Evolutionary conservation across 345 rosid species (phyloP).

Genomic region (Lumnitzera littorea): DNA sequence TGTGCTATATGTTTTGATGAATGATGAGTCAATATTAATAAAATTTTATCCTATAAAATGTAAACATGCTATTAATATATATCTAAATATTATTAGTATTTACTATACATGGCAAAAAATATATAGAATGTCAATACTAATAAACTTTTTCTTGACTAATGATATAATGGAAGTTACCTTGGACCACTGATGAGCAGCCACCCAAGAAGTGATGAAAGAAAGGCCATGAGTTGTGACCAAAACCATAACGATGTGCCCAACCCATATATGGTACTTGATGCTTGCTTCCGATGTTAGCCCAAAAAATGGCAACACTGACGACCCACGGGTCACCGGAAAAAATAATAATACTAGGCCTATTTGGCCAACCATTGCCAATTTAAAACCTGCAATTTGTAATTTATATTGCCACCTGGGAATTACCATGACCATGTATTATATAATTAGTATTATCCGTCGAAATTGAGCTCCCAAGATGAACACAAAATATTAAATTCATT

Average conservation of each 20-base stretch:
- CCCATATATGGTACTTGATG: constrained; percentile 4
- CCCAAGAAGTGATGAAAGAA: background rate
- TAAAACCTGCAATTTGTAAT: background rate
- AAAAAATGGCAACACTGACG: background rate
- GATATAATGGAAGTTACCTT: background rate
- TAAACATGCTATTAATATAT: too few species aligned
- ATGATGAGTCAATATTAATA: too few species aligned
- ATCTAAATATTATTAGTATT: too few species aligned
- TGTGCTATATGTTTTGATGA: too few species aligned
- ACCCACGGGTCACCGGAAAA: constrained; percentile 1
- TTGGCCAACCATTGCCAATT: background rate
- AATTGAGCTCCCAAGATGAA: too few species aligned
- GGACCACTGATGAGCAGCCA: background rate
- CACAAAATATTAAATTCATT: too few species aligned
- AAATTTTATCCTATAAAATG: too few species aligned
- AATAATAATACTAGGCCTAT: background rate
- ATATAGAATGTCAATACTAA: too few species aligned
- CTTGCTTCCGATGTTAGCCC: background rate
- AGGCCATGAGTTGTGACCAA: constrained; percentile 1
- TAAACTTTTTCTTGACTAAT: too few species aligned
- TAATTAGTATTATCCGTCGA: too few species aligned
- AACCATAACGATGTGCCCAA: background rate
- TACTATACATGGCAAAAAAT: too few species aligned
- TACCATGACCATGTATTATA: background rate
- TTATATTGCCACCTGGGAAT: constrained; percentile 2